A percentile compares a stretch with the other conserved stretches of the same genome.
These are phyloP conservation scores for Starmerella vaccinii DNA, from an alignment of 805 yeast genomes.

Conservation along the genomic window DNA sequence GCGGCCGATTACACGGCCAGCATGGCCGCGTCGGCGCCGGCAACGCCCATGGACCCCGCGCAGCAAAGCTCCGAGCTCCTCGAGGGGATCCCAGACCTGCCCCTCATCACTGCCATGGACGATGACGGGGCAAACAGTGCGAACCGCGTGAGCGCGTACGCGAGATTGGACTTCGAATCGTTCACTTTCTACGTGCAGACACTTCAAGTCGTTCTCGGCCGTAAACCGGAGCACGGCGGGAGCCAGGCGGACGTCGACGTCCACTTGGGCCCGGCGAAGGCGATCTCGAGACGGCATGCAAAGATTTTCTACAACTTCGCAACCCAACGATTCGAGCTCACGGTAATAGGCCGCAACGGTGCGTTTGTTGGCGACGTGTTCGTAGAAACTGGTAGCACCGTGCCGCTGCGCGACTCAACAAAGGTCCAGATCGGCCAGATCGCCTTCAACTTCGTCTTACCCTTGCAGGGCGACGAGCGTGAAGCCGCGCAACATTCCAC, in stretches of 20 bases:
- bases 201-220: constrained; percentile 83
- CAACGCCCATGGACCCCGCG: constrained; percentile 1
- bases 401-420: constrained; percentile 65
- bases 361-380: constrained; percentile 90
- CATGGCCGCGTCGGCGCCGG: background rate
- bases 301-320: constrained; percentile 94
- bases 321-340: constrained; percentile 83
- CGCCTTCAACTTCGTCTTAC: constrained; percentile 76
- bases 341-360: constrained; percentile 89
- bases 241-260: constrained; percentile 59
- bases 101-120: constrained; percentile 15
- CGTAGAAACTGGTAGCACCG: constrained; percentile 83
- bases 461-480: constrained; percentile 38
- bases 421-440: constrained; percentile 87
- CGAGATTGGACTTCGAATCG: constrained; percentile 70
- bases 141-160: constrained; percentile 35
- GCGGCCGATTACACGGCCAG: too few species aligned
- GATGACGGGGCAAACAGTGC: constrained; percentile 20
- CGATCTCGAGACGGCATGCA: constrained; percentile 89
- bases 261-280: constrained; percentile 83
- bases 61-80: background rate
- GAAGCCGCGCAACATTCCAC: constrained; percentile 6
- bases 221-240: constrained; percentile 63
- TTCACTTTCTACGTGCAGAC: constrained; percentile 96
- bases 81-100: constrained; percentile 2